These are phyloP conservation scores for Laburnicola sp. DNA, from an alignment of 2,329 filamentous ascomycete genomes.

Conservation along the genomic window DNA sequence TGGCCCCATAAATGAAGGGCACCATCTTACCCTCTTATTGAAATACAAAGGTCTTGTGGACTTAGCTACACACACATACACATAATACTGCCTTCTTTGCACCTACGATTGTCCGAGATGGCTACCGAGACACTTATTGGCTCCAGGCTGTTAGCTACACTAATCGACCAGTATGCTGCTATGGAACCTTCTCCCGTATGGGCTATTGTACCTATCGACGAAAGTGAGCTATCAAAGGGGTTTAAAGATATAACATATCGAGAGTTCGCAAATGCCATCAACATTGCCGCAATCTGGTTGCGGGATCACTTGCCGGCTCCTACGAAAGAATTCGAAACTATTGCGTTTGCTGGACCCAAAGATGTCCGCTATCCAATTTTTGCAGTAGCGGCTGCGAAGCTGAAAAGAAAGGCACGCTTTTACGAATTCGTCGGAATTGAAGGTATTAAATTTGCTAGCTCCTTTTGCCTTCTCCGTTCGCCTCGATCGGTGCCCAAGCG, in stretches of 20 bases:
- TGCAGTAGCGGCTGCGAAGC: slow-evolving; percentile 13
- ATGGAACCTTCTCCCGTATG: slow-evolving; percentile 4
- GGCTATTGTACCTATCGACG: slow-evolving; percentile 10
- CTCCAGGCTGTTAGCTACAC: slow-evolving; percentile 1
- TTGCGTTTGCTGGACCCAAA: slow-evolving; percentile 18
- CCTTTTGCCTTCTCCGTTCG: slow-evolving; percentile 7
- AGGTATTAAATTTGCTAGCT: not conserved
- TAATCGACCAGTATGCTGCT: not conserved
- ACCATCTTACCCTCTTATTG: too few relatives aligned
- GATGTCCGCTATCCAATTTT: slow-evolving; percentile 20
- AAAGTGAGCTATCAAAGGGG: slow-evolving; percentile 11
- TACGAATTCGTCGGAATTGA: not conserved
- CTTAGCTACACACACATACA: too few relatives aligned
- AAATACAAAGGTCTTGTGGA: too few relatives aligned
- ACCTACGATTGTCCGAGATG: too few relatives aligned
- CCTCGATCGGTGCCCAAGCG: slow-evolving; percentile 3
- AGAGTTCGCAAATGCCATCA: slow-evolving; percentile 25
- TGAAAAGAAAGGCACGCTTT: slow-evolving; percentile 10
- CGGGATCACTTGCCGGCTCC: slow-evolving; percentile 17
- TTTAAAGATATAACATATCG: slow-evolving; percentile 21
- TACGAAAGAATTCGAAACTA: slow-evolving; percentile 7
- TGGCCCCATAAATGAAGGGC: too few relatives aligned
- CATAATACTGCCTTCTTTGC: too few relatives aligned
- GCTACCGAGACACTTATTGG: too few relatives aligned
- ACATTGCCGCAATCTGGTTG: slow-evolving; percentile 29